phyloP scores from a whole-genome alignment of 1,284 basidiomycete species.

The Inonotus hispidus region DNA sequence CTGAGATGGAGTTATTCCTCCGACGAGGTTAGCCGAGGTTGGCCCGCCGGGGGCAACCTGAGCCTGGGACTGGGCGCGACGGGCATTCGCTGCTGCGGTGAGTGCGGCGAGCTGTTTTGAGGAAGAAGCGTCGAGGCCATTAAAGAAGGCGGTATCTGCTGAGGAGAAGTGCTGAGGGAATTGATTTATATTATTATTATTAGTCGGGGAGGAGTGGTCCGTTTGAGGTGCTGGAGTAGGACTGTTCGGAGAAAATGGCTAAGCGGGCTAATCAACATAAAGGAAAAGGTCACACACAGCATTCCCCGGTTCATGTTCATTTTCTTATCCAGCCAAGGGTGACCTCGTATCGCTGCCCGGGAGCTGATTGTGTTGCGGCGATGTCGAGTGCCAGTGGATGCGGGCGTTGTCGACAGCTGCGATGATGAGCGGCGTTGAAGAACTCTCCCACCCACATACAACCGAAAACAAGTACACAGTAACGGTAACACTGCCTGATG shows the following conservation, averaged over 20 bases:
- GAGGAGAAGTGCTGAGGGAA: neutral
- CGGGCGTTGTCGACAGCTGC: neutral
- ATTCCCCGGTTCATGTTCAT: conserved; percentile 6
- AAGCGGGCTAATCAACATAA: neutral
- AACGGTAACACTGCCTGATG: too few relatives aligned
- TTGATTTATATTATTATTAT: neutral
- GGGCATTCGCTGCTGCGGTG: conserved; percentile 54
- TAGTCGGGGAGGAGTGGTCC: neutral
- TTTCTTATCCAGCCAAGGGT: neutral
- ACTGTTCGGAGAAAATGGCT: conserved; percentile 8
- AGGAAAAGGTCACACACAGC: conserved; percentile 10
- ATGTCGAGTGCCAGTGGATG: neutral
- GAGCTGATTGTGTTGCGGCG: neutral
- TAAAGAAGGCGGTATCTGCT: conserved; percentile 32
- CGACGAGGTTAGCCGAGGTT: conserved; percentile 63
- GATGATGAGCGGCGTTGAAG: neutral
- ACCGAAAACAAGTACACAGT: conserved; percentile 2
- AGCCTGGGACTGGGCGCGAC: conserved; percentile 41
- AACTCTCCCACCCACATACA: conserved; percentile 1
- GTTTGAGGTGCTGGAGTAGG: neutral
- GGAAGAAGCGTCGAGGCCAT: conserved; percentile 42
- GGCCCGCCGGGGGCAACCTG: conserved; percentile 44
- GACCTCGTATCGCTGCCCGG: neutral
- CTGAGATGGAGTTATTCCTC: conserved; percentile 39
- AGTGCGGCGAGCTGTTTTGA: conserved; percentile 75